Percentiles rank a stretch among this genome's conserved stretches.
phyloP scores from a whole-genome alignment of 73 alveolate genomes.

The Uronychia setigera region DNA sequence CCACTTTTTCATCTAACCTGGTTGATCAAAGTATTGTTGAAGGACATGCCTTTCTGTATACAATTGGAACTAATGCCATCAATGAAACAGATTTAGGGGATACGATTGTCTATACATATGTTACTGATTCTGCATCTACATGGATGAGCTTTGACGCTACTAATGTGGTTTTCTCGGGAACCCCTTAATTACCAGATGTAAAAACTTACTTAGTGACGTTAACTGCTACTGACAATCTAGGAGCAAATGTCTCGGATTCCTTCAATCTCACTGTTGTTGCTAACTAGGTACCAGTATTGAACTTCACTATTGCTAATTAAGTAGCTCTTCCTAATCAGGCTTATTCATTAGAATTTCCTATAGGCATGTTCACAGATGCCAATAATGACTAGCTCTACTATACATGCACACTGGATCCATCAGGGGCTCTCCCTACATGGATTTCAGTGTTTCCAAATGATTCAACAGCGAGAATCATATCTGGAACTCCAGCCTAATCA shows the following conservation, averaged over 20 bases:
- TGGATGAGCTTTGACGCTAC: background rate
- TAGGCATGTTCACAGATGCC: background rate
- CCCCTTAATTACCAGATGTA: background rate
- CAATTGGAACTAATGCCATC: background rate
- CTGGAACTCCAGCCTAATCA: background rate
- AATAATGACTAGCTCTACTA: background rate
- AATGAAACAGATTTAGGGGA: background rate
- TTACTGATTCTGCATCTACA: background rate
- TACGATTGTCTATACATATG: background rate
- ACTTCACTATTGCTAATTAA: background rate
- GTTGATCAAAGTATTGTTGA: background rate
- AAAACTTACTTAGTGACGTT: background rate
- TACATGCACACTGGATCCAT: background rate
- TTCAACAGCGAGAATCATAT: background rate
- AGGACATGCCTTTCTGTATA: background rate
- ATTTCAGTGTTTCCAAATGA: background rate
- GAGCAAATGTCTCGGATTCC: background rate
- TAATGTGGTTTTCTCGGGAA: background rate
- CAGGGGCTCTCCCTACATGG: constrained; percentile 2
- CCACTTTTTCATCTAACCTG: background rate
- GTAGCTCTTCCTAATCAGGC: background rate
- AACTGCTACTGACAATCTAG: background rate
- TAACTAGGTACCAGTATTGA: background rate
- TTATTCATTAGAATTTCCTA: background rate
- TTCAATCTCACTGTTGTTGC: background rate